Percentiles rank a stretch among this genome's conserved stretches.
These are phyloP conservation scores for Chlamydomonas sp. DNA, from an alignment of 139 green algal genomes.

Conservation along the genomic window DNA sequence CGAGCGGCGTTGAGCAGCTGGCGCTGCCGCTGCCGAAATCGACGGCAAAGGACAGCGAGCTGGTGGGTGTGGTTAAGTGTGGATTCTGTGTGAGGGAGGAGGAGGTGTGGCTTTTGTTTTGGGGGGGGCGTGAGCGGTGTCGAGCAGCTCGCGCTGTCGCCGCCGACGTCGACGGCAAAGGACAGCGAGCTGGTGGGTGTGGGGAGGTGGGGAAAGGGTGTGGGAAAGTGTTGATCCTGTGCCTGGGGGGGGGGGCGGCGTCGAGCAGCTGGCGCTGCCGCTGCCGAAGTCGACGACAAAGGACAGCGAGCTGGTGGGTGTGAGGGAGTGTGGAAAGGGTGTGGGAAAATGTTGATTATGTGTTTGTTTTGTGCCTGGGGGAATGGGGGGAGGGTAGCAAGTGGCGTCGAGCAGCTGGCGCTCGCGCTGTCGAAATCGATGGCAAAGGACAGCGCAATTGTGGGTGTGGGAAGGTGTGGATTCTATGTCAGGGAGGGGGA, in stretches of 20 bases:
- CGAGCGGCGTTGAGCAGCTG: conserved; percentile 7
- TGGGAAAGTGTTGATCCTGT: too few species aligned
- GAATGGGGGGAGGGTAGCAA: not conserved
- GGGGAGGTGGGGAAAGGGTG: not conserved
- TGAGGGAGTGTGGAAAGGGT: too few species aligned
- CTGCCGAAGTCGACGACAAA: not conserved
- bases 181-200: not conserved
- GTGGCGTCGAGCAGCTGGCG: conserved; percentile 17
- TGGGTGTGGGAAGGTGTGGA: conserved; percentile 30
- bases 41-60: conserved; percentile 34
- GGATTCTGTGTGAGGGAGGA: too few species aligned
- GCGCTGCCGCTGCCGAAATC: conserved; percentile 48
- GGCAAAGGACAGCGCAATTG: conserved; percentile 36
- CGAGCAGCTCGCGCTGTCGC: conserved; percentile 17
- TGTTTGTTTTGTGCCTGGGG: conserved; percentile 10
- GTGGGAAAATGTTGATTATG: not conserved
- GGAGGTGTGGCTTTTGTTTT: not conserved
- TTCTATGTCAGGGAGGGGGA: too few species aligned
- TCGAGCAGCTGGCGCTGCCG: not conserved
- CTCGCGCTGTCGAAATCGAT: conserved; percentile 47
- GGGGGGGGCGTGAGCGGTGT: not conserved
- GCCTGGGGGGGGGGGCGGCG: too few species aligned
- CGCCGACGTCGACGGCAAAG: conserved; percentile 1
- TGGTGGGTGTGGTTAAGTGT: conserved; percentile 35
- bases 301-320: not conserved